Conservation (phyloP, 176 grass and related monocot species). For the Tillandsia leiboldiana region DNA sequence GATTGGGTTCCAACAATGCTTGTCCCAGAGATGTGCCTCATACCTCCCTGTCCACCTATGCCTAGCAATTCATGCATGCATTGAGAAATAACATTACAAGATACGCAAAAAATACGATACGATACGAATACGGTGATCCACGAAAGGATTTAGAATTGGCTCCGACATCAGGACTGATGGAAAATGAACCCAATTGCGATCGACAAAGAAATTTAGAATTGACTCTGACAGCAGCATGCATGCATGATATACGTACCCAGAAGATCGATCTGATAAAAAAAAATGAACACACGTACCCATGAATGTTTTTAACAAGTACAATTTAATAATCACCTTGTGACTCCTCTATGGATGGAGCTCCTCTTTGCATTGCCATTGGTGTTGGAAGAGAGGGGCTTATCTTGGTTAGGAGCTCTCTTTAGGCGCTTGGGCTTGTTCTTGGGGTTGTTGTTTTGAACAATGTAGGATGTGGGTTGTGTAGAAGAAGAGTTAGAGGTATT, state of each 20-base stretch:
- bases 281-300: no score
- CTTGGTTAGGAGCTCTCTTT: constrained; percentile 23
- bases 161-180: background rate
- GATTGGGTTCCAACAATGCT: constrained; percentile 57
- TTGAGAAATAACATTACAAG: constrained; percentile 13
- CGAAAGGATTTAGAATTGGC: no score
- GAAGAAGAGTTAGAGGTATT: constrained; percentile 7
- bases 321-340: constrained; percentile 49
- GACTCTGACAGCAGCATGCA: no score
- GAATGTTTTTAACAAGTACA: no score
- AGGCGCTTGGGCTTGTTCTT: constrained; percentile 40
- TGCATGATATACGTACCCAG: no score
- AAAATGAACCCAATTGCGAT: background rate
- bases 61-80: constrained; percentile 32
- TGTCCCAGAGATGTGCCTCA: constrained; percentile 97
- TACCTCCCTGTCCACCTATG: constrained; percentile 89
- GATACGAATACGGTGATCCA: no score
- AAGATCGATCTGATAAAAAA: no score
- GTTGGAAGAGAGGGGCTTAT: constrained; percentile 21
- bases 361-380: constrained; percentile 39
- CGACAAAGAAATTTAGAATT: background rate
- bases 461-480: constrained; percentile 2
- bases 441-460: background rate
- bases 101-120: no score
- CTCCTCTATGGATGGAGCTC: constrained; percentile 81